These are phyloP conservation scores for Monosporascus sp. DNA, from an alignment of 2,329 filamentous ascomycete species.

Conservation along the genomic window DNA sequence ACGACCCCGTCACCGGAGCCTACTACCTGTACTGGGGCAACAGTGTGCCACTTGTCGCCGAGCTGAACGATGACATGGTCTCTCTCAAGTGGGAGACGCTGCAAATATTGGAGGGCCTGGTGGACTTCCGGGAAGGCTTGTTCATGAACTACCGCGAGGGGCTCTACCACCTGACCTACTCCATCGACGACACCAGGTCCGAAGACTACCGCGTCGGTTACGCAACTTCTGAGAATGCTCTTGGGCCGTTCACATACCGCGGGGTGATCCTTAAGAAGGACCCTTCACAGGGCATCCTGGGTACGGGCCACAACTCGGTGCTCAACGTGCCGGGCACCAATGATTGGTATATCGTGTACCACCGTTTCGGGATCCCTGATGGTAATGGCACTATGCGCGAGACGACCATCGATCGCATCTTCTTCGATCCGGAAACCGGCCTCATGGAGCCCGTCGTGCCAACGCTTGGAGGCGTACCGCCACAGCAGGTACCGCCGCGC, in stretches of 20 bases:
- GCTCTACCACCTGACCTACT: slow-evolving; percentile 44
- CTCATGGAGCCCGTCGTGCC: slow-evolving; percentile 34
- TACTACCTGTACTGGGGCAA: slow-evolving; percentile 62
- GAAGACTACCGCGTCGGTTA: slow-evolving; percentile 44
- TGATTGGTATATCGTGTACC: slow-evolving; percentile 46
- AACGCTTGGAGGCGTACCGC: slow-evolving; percentile 28
- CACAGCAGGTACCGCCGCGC: slow-evolving; percentile 1
- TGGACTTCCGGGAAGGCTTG: slow-evolving; percentile 37
- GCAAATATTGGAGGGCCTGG: slow-evolving; percentile 29
- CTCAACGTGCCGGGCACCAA: slow-evolving; percentile 42
- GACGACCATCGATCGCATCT: slow-evolving; percentile 36
- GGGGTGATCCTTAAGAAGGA: slow-evolving; percentile 41
- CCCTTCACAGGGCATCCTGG: slow-evolving; percentile 35
- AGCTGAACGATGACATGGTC: slow-evolving; percentile 41
- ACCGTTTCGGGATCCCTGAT: slow-evolving; percentile 40
- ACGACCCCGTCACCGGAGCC: slow-evolving; percentile 51
- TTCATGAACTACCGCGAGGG: slow-evolving; percentile 42
- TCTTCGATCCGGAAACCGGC: slow-evolving; percentile 32
- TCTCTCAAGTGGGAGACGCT: slow-evolving; percentile 35
- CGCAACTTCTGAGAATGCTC: slow-evolving; percentile 32
- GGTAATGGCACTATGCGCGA: slow-evolving; percentile 40
- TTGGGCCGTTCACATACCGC: slow-evolving; percentile 40
- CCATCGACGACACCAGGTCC: slow-evolving; percentile 41
- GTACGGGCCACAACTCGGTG: slow-evolving; percentile 40
- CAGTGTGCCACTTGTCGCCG: slow-evolving; percentile 34